Base-by-base conservation (phyloP, 2,329 filamentous ascomycete genomes). In the Aspergillus sp. region DNA sequence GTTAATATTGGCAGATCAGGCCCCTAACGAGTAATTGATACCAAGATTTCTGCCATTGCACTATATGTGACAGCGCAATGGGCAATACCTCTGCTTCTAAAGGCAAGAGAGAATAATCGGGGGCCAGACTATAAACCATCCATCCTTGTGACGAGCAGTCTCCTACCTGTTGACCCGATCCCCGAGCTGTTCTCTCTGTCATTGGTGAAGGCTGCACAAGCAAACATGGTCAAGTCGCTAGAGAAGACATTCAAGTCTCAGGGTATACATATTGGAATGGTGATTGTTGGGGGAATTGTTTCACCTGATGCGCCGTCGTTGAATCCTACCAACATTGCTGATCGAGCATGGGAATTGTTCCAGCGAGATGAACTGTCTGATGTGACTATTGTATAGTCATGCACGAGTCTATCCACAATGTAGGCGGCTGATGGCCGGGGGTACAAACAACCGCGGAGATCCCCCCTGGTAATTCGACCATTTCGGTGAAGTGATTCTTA, bases 311-410 rank as follows among this genome's bases (percentile, higher is more conserved):
- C 41, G 4, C 3, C 16, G 0, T 40, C 17, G 8, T 16, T 45
- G 42, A 50, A 45, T 20, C 49, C 49, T 14, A 22, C 22, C 16
- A 40, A 45, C 16, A 46, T 50, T 46, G 49, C 49, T 2, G 42
- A 50, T n/a, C 30, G 26, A 41, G 49, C 42, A 14, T 50, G 49
- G 49, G 35, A 45, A 20, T 20, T 50, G n/a, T 50, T 45, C 17
- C 9, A 20, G 17, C 49, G 45, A 33, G 20, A 40, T 38, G 35
- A 38, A 2, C 6, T 38, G 35, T 17, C 16, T 38, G 35, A 38
- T n/a, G 35, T 38, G 14, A 10, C 35, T 7, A 38, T n/a, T 38
- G 11, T 38, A 4, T 17, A 38, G 14, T n/a, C n/a, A n/a, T n/a
- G 11, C 35, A n/a, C 16, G 35, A 38, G 35, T 8, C 14, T 16